Base-by-base conservation (phyloP, 192 early-diverging fungal genomes). In the Dissophora ornata region DNA sequence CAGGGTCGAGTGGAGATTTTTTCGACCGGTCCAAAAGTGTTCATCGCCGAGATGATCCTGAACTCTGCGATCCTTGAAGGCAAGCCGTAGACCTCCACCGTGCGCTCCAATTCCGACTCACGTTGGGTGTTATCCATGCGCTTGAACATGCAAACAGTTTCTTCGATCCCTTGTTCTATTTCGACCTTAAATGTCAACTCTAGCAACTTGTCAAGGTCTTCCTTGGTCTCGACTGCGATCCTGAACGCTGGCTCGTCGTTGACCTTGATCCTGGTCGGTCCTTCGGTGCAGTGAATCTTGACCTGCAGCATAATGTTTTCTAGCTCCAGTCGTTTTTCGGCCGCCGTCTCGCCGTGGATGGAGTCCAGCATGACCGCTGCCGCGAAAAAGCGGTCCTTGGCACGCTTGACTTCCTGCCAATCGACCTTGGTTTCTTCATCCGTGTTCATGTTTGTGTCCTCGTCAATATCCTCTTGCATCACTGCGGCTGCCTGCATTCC, bases 11-110 rank as follows among this genome's bases (percentile, higher is more conserved):
- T 47, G 36, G 3, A 28, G 40, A 60, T 29, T 22, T 24, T 40
- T 32, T 60, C 44, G 13, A 60, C 21, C 2, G 28, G 16, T 26
- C 57, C 57, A 28, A 32, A 47, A 1, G n/a, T n/a, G 2, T 24
- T 7, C 26, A 47, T 13, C 11, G 57, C 44, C 5, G 44, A 60
- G 13, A 24, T 30, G 30, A 60, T 32, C 1, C 25, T 24, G 6
- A 44, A 40, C 18, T 29, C 21, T 0, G 4, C 24, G 1, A n/a
- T 45, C 4, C 28, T 41, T 45, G 41, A 44, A 44, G 19, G 57
- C 16, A 60, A 32, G 16, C 57, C 57, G n/a, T 60, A 60, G 10
- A 60, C 29, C 45, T 60, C 57, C 2, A 60, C 28, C 0, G 57
- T 60, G 21, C 38, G 34, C 4, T 40, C 36, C 21, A 42, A 1